These are phyloP conservation scores for Russula lepida DNA, from an alignment of 768 basidiomycete genomes.

Conservation along the genomic window DNA sequence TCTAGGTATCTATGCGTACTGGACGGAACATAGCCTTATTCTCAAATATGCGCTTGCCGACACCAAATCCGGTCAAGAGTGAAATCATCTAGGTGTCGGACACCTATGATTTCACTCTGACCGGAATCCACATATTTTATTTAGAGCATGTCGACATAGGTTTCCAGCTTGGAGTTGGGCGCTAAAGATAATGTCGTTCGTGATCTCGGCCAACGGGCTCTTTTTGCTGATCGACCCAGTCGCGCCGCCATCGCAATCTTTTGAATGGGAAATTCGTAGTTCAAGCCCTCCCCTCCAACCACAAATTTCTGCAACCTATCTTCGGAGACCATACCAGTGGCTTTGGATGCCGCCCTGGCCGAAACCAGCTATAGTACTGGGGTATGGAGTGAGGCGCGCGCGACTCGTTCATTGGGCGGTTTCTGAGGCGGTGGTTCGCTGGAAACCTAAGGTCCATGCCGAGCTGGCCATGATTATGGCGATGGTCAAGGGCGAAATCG, in stretches of 20 bases:
- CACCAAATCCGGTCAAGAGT: too few relatives aligned
- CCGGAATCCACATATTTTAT: neutral
- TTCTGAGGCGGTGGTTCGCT: neutral
- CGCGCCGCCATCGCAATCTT: neutral
- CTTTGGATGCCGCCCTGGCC: neutral
- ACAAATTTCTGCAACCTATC: neutral
- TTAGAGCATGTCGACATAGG: neutral
- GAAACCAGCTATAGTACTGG: neutral
- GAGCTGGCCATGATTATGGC: neutral
- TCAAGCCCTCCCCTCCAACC: neutral
- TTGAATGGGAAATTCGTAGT: neutral
- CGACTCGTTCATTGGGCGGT: neutral
- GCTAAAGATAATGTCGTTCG: neutral
- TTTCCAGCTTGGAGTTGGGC: neutral
- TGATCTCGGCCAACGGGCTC: neutral
- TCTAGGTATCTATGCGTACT: too few relatives aligned
- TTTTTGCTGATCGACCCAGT: neutral
- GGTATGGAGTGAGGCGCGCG: neutral
- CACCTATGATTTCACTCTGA: neutral
- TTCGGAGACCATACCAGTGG: neutral
- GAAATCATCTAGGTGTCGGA: too few relatives aligned
- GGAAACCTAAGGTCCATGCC: neutral
- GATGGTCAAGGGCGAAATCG: neutral
- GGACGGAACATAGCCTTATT: too few relatives aligned
- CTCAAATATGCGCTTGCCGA: too few relatives aligned